These are phyloP conservation scores for Nakazawaea sp. DNA, from an alignment of 805 yeast species.

Conservation along the genomic window DNA sequence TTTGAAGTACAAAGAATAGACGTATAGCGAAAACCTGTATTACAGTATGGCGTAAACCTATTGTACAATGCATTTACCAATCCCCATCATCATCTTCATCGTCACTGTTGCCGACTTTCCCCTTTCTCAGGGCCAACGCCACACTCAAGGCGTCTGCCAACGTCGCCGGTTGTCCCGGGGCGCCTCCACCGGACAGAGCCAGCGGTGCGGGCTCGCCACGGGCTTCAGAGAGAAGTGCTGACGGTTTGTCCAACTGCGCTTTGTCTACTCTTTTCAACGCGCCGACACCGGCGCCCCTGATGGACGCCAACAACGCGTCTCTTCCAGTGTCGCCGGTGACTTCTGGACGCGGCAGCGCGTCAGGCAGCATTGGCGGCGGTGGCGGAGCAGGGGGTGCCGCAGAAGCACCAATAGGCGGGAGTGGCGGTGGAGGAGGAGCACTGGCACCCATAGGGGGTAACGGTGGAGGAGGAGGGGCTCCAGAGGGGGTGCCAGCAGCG, in stretches of 20 bases:
- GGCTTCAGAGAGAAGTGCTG: constrained; percentile 64
- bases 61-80: constrained; percentile 33
- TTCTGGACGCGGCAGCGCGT: constrained; percentile 26
- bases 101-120: constrained; percentile 73
- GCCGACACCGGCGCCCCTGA: constrained; percentile 72
- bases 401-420: constrained; percentile 19
- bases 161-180: constrained; percentile 53
- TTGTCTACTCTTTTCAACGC: constrained; percentile 74
- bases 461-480: constrained; percentile 11
- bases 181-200: constrained; percentile 28
- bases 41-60: neutral
- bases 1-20: constrained; percentile 29
- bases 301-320: constrained; percentile 82
- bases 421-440: constrained; percentile 26
- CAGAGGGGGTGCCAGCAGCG: too few species aligned
- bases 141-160: constrained; percentile 86
- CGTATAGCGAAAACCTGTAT: neutral
- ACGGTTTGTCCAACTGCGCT: constrained; percentile 73
- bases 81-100: constrained; percentile 81
- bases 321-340: constrained; percentile 46
- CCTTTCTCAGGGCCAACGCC: constrained; percentile 77
- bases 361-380: constrained; percentile 32
- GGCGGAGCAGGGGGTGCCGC: constrained; percentile 37
- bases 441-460: constrained; percentile 8
- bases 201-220: constrained; percentile 45